These are phyloP conservation scores for Xenoacremonium recifei DNA, from an alignment of 2,329 filamentous ascomycete genomes.

Conservation along the genomic window DNA sequence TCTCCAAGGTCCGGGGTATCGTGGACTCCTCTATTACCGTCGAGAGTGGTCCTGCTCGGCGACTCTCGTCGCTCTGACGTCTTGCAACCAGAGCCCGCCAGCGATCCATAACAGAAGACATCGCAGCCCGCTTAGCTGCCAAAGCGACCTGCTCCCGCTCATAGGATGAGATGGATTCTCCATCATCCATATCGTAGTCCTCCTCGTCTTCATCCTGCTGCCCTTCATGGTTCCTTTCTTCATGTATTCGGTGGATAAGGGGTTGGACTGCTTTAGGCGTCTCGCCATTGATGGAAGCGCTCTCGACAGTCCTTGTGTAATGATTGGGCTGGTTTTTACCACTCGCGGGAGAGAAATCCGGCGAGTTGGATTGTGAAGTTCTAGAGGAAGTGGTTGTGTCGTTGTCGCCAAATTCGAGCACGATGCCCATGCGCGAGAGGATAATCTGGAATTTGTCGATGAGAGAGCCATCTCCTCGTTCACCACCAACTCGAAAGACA, in stretches of 20 bases:
- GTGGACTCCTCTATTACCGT: no score
- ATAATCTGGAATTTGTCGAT: slow-evolving; percentile 69
- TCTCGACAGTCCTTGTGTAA: background rate
- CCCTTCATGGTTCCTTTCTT: no score
- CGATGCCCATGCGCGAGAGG: slow-evolving; percentile 67
- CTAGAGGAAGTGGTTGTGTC: slow-evolving; percentile 23
- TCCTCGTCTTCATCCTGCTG: background rate
- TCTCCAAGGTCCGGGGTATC: no score
- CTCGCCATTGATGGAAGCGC: slow-evolving; percentile 5
- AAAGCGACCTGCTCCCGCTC: slow-evolving; percentile 13
- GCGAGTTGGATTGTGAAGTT: slow-evolving; percentile 21
- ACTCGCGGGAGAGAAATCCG: slow-evolving; percentile 19
- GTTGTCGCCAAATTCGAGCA: slow-evolving; percentile 58
- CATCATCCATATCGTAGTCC: slow-evolving; percentile 7
- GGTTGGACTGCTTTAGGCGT: slow-evolving; percentile 1
- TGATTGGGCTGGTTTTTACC: slow-evolving; percentile 11
- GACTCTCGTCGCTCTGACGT: slow-evolving; percentile 1
- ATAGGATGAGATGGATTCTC: slow-evolving; percentile 8
- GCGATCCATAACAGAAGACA: slow-evolving; percentile 21
- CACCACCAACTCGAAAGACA: slow-evolving; percentile 74
- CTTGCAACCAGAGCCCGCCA: slow-evolving; percentile 22
- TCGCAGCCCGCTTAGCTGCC: slow-evolving; percentile 17
- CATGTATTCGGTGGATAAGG: background rate
- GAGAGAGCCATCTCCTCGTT: slow-evolving; percentile 56
- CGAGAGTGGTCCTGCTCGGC: no score